These are phyloP conservation scores for Phytophthora pini DNA, from an alignment of 352 stramenopile genomes.

Conservation along the genomic window DNA sequence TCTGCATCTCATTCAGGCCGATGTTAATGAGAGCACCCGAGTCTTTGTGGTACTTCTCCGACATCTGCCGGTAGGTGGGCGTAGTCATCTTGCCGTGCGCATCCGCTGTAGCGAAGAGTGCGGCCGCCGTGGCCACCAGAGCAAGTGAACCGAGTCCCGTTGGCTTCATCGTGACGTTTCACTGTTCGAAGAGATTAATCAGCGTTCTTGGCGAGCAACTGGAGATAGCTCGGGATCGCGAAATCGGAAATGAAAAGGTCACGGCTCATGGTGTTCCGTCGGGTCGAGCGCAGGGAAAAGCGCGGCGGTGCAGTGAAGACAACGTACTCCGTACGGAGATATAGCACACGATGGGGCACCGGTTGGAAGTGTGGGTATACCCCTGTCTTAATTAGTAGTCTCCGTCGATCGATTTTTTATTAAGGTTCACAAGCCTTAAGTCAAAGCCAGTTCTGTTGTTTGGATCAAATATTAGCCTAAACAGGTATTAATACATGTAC, in stretches of 20 bases:
- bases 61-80: conserved; percentile 24
- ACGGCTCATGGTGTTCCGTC: not conserved
- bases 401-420: no score
- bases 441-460: no score
- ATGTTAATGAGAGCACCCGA: conserved; percentile 41
- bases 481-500: no score
- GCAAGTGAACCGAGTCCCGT: conserved; percentile 1
- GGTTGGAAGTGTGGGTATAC: no score
- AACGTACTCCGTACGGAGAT: no score
- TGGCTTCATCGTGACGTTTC: not conserved
- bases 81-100: conserved; percentile 34
- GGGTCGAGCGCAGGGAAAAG: not conserved
- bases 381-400: no score
- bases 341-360: no score
- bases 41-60: conserved; percentile 34
- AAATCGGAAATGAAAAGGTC: not conserved
- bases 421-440: no score
- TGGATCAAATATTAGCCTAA: no score
- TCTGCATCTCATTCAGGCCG: conserved; percentile 37
- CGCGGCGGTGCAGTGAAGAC: not conserved
- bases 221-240: not conserved
- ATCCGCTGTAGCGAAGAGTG: conserved; percentile 24
- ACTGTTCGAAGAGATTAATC: conserved; percentile 1
- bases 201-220: not conserved
- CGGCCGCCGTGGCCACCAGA: conserved; percentile 14